These are phyloP conservation scores for Starmerella bombi DNA, from an alignment of 805 yeast genomes.

Conservation along the genomic window DNA sequence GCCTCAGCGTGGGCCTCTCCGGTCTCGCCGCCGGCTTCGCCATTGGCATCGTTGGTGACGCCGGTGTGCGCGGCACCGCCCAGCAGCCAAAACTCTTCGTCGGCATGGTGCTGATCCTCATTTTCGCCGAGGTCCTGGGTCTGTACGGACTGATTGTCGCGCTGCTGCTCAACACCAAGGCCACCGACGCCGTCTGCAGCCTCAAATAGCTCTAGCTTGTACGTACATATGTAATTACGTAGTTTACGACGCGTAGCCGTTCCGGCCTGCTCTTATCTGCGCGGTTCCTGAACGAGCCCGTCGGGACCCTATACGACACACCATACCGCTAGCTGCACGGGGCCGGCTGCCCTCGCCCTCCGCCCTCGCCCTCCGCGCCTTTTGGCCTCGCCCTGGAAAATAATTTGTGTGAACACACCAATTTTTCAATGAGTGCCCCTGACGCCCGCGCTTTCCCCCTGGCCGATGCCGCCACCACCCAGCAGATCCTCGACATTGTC, in stretches of 20 bases:
- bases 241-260: too few species aligned
- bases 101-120: conserved; percentile 94
- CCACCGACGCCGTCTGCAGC: conserved; percentile 67
- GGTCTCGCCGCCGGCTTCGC: conserved; percentile 99
- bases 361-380: too few species aligned
- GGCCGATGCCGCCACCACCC: conserved; percentile 89
- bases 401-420: too few species aligned
- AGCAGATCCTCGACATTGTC: conserved; percentile 93
- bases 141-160: conserved; percentile 98
- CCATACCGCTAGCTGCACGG: too few species aligned
- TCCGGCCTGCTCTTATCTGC: too few species aligned
- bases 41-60: conserved; percentile 98
- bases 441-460: conserved; percentile 98
- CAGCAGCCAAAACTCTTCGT: conserved; percentile 98
- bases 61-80: conserved; percentile 97
- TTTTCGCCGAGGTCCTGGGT: conserved; percentile 98
- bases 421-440: conserved; percentile 30
- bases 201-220: background rate
- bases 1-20: conserved; percentile 90
- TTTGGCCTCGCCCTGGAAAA: background rate
- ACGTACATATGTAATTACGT: background rate
- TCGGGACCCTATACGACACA: too few species aligned
- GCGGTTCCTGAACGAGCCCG: too few species aligned
- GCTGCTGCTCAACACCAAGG: conserved; percentile 92
- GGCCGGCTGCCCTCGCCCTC: too few species aligned